Base-by-base conservation (phyloP, 1,284 basidiomycete genomes). In the Rhodotorula sp. region DNA sequence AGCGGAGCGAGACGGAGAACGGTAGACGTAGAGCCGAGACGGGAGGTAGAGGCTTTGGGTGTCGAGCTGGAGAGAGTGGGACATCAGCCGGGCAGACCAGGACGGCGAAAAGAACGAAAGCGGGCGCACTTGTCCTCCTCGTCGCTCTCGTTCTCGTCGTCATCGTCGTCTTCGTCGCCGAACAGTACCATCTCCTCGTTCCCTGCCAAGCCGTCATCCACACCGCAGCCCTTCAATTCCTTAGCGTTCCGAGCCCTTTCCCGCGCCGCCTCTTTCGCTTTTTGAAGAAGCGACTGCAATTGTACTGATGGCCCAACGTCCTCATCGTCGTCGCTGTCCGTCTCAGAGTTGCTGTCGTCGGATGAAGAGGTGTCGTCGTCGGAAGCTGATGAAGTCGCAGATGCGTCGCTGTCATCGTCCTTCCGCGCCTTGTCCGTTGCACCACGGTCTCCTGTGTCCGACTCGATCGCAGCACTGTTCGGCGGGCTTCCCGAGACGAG, bases 111-210 rank as follows among this genome's bases (percentile, higher is more conserved):
- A 0, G 15, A 16, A 47, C 48, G 4, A 16, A n/a, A 2, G 34
- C 5, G 22, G 40, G 54, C 37, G 52, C 54, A 68, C 63, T 13
- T 47, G 22, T 51, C 37, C 26, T 59, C 63, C 18, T 40, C 37
- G 20, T 59, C 52, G 37, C 59, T 44, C 0, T 67, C 59, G 1
- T 46, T 52, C 30, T 67, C 65, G 16, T 44, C 44, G 2, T 67
- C 69, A 4, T 59, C 56, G 8, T 70, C 67, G 1, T 62, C 57
- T 8, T 56, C 68, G 2, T 50, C 50, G 15, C 68, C 73, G 22
- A 74, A 74, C 13, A 66, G 37, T 22, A 74, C 66, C 31, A 72
- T 16, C 28, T 70, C 70, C 2, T 74, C 70, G n/a, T 68, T 66
- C 0, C 64, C 68, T 2, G 73, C 73, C 8, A 74, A 50, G 11